These are phyloP conservation scores for Cladosporium sp. DNA, from an alignment of 2,329 filamentous ascomycete species.

Conservation along the genomic window DNA sequence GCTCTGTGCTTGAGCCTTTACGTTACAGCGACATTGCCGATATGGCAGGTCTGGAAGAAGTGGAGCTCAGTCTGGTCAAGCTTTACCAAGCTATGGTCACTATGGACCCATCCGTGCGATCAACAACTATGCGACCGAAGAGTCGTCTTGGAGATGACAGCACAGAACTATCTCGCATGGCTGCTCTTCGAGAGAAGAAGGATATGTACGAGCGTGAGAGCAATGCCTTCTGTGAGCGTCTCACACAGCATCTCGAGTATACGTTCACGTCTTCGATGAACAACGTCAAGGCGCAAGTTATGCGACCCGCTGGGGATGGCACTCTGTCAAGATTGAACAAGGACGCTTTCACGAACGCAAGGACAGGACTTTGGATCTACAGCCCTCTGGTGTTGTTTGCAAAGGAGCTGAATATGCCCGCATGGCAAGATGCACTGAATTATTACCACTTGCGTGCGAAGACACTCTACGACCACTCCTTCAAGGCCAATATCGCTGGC, in stretches of 20 bases:
- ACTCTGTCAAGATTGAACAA: constrained; percentile 56
- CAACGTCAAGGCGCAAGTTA: constrained; percentile 42
- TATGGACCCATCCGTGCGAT: constrained; percentile 76
- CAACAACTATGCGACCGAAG: constrained; percentile 38
- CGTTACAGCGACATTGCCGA: constrained; percentile 69
- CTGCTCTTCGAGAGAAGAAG: constrained; percentile 90
- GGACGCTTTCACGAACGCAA: constrained; percentile 64
- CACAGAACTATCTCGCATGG: constrained; percentile 77
- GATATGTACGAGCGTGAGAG: constrained; percentile 80
- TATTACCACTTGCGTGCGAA: constrained; percentile 76
- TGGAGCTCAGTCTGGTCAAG: constrained; percentile 72
- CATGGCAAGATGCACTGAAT: constrained; percentile 76
- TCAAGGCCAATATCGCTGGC: constrained; percentile 68
- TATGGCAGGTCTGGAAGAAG: constrained; percentile 65
- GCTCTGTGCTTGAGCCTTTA: constrained; percentile 69
- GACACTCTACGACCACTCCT: constrained; percentile 75
- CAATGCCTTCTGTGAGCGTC: constrained; percentile 68
- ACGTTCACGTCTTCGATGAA: constrained; percentile 72
- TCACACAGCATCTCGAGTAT: constrained; percentile 76
- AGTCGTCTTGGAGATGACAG: constrained; percentile 56
- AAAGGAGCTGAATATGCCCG: constrained; percentile 73
- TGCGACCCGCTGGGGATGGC: constrained; percentile 31
- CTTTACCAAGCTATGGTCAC: constrained; percentile 91
- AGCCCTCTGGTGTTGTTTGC: constrained; percentile 83
- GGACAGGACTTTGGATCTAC: constrained; percentile 79